These are phyloP conservation scores for Sporothrix sp. DNA, from an alignment of 2,329 filamentous ascomycete genomes.

Conservation along the genomic window DNA sequence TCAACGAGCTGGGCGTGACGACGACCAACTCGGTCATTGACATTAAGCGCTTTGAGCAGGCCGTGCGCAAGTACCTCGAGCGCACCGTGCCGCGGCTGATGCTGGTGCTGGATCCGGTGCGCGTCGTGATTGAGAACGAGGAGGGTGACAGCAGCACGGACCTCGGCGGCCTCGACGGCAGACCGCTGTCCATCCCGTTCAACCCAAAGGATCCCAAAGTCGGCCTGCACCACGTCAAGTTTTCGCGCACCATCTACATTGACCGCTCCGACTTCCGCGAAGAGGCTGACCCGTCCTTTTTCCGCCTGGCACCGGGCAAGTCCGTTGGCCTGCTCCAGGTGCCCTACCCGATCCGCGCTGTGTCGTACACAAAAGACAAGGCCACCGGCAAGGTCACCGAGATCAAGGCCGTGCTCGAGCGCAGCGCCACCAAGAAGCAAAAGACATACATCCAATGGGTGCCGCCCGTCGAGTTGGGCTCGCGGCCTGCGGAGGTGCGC, in stretches of 20 bases:
- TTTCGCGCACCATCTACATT: conserved; percentile 76
- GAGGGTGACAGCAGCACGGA: conserved; percentile 36
- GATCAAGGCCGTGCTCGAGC: conserved; percentile 58
- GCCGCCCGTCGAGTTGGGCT: conserved; percentile 42
- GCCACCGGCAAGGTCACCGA: conserved; percentile 41
- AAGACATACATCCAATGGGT: conserved; percentile 93
- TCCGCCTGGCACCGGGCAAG: conserved; percentile 66
- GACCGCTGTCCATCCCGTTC: conserved; percentile 63
- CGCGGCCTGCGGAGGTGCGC: conserved; percentile 62
- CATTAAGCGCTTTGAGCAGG: conserved; percentile 73
- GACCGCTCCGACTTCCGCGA: conserved; percentile 72
- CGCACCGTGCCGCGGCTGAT: conserved; percentile 79
- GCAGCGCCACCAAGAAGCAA: conserved; percentile 58
- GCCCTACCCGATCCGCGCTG: conserved; percentile 59
- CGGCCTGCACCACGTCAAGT: conserved; percentile 48
- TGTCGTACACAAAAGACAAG: conserved; percentile 57
- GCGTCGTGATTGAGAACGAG: conserved; percentile 70
- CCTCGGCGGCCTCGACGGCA: conserved; percentile 35
- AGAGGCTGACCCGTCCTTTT: conserved; percentile 62
- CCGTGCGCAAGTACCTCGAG: conserved; percentile 78
- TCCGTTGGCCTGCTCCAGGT: conserved; percentile 61
- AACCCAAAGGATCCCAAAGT: conserved; percentile 67
- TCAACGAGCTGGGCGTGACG: conserved; percentile 86
- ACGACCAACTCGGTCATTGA: conserved; percentile 73
- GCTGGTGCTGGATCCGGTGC: conserved; percentile 78